Evolutionary conservation across 2,329 filamentous ascomycete species (phyloP).

Genomic region (Neonectria faginata): DNA sequence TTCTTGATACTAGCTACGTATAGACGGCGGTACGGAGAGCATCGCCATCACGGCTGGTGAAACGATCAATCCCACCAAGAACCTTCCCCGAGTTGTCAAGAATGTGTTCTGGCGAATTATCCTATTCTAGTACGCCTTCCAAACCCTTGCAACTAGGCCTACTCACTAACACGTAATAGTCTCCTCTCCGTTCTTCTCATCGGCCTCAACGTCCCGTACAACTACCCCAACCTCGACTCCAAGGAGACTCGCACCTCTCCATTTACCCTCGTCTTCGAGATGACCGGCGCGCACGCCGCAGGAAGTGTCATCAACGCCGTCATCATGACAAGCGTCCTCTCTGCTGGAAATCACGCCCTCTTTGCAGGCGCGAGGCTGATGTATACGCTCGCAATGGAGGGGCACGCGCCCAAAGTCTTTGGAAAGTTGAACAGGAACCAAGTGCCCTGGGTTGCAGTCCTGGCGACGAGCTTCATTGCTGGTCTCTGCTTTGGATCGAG

Average conservation of each 20-base stretch:
- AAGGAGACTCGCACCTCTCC: conserved; percentile 52
- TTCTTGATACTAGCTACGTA: background rate
- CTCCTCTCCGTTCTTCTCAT: conserved; percentile 57
- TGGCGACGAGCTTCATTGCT: conserved; percentile 66
- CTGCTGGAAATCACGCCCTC: conserved; percentile 53
- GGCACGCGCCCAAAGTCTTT: conserved; percentile 68
- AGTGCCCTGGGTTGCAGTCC: conserved; percentile 55
- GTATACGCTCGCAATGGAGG: conserved; percentile 54
- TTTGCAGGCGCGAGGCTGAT: conserved; percentile 51
- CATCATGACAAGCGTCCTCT: conserved; percentile 56
- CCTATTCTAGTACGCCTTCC: conserved; percentile 57
- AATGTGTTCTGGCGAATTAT: conserved; percentile 75
- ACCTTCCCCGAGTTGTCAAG: conserved; percentile 71
- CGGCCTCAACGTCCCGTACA: conserved; percentile 70
- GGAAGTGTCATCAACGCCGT: conserved; percentile 70
- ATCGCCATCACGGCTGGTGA: conserved; percentile 76
- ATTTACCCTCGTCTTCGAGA: conserved; percentile 69
- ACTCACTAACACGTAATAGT: conserved; percentile 36
- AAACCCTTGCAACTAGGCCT: background rate
- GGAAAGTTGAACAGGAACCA: conserved; percentile 51
- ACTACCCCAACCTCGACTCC: conserved; percentile 50
- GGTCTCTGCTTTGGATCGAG: conserved; percentile 73
- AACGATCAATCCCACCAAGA: conserved; percentile 71
- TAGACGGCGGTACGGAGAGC: conserved; percentile 67
- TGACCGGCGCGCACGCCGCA: conserved; percentile 64